Evolutionary conservation across 768 basidiomycete genomes (phyloP), one percentile per base, ranked within the genome.

Genomic region (Boletus coccyginus): DNA sequence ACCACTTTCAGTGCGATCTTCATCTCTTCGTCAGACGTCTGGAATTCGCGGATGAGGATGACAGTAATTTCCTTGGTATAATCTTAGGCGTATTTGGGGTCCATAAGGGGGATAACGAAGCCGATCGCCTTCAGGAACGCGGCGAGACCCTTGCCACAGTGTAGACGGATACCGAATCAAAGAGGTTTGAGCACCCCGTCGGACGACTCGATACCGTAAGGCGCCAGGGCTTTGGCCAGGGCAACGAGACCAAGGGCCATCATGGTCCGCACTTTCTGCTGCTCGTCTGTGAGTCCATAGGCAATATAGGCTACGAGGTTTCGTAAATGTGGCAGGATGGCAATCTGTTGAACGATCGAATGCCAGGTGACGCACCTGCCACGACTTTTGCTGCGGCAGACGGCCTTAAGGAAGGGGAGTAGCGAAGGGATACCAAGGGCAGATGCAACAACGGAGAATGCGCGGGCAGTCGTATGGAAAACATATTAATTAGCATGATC

Each of bases 21-120:
- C 97, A 99, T 99, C 79, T 99, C 97, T 73, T 99, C 97, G 70
- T 99, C 96, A 10, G 95, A 96, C 7, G 95, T 97, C 72, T 96
- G 94, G 79, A 98, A 98, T 75, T 98, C 96, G 67, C 97, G 92
- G 60, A 96, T 96, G 54, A 96, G 88, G 69, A 96, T 95, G 61
- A 94, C 89, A 12, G 92, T 95, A 53, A 96, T 93, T 77, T 98
- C 95, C 74, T 96, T 96, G 46, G 95, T 98, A 73, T 98, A 99
- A 76, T 98, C 98, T 16, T 92, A 95, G 13, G 95, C 97, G 65
- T 98, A 98, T 78, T 99, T 96, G 46, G 97, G 94, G 68, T 99
- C 97, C 97, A 99, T 98, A 57, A 99, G 88, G 3, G 97, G 97
- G 52, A 99, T 98, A 70, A 99, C 98, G 76, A 98, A 98, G 36